Base-by-base conservation (phyloP, 345 rosid species). In the Sonneratia alba region DNA sequence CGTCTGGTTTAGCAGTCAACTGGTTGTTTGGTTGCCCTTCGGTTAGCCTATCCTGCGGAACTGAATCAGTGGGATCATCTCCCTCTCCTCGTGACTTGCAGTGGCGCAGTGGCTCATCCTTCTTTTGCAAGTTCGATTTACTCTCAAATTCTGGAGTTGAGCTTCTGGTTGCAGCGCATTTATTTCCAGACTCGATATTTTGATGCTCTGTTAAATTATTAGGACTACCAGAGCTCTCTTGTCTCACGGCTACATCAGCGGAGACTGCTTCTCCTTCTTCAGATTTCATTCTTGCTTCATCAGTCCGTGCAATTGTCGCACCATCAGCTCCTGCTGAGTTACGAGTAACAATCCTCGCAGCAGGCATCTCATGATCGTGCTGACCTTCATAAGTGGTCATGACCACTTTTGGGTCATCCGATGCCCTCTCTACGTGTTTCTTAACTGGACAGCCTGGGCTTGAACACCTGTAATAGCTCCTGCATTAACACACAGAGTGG, bases 381-480 rank as follows among this genome's bases (percentile, higher is more conserved):
- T 70, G 88, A 62, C 97, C 99, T 82, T 92, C 99, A 4, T 95
- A 95, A 42, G 96, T 92, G 59, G 97, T 72, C 67, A 76, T 67
- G 68, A 76, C 79, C 69, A 68, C 62, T 55, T 76, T 76, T 42
- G 72, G 66, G 36, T 76, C 79, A 68, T 72, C 57, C 22, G 75
- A 72, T 51, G 79, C 75, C 70, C 79, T 76, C 71, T 76, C 79
- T 1, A 76, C 79, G 10, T 87, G 97, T 80, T 94, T 94, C 87
- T 90, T 94, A 45, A 82, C 98, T 0, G 92, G 92, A 77, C 99
- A 95, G 72, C 99, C 93, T 24, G 93, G 81, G 74, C 85, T 86
- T 37, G 99, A 95, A 82, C 99, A 95, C 79, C 99, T 81, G 77
- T 95, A 95, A 80, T 95, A 92, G 80, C 97, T 95, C 97, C 99